Evolutionary conservation across 2,329 filamentous ascomycete genomes (phyloP).

Genomic region (Penicillium sp.): DNA sequence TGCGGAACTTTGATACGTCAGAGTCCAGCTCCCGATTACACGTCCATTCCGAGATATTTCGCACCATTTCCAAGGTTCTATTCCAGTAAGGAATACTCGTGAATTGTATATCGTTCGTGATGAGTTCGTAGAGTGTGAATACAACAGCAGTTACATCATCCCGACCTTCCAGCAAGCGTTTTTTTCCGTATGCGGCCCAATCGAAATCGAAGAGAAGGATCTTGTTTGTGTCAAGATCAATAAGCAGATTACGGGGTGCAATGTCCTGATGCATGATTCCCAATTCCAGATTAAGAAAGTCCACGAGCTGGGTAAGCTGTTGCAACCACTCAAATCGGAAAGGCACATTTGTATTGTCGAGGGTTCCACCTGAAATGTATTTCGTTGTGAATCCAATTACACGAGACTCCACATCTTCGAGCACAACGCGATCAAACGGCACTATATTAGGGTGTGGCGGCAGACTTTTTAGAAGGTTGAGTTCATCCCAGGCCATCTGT

Average conservation of each 20-base stretch:
- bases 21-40: slow-evolving; percentile 21
- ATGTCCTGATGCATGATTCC: slow-evolving; percentile 41
- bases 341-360: slow-evolving; percentile 26
- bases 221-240: slow-evolving; percentile 26
- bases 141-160: slow-evolving; percentile 30
- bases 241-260: slow-evolving; percentile 34
- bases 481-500: slow-evolving; percentile 30
- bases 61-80: slow-evolving; percentile 26
- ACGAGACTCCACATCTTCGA: slow-evolving; percentile 30
- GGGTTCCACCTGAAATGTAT: slow-evolving; percentile 28
- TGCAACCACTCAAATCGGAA: slow-evolving; percentile 31
- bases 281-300: slow-evolving; percentile 28
- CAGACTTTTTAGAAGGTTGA: slow-evolving; percentile 31
- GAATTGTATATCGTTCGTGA: slow-evolving; percentile 31
- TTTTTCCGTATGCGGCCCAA: slow-evolving; percentile 22
- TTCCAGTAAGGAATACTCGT: slow-evolving; percentile 28
- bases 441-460: slow-evolving; percentile 35
- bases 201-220: slow-evolving; percentile 34
- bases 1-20: slow-evolving; percentile 21
- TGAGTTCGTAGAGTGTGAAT: slow-evolving; percentile 33
- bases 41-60: slow-evolving; percentile 21
- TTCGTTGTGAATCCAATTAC: slow-evolving; percentile 35
- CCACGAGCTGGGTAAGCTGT: slow-evolving; percentile 28
- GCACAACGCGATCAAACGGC: slow-evolving; percentile 32
- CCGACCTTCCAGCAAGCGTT: slow-evolving; percentile 19